Base-by-base conservation (phyloP, 2,329 filamentous ascomycete species). In the Ophiostoma tasmaniense region DNA sequence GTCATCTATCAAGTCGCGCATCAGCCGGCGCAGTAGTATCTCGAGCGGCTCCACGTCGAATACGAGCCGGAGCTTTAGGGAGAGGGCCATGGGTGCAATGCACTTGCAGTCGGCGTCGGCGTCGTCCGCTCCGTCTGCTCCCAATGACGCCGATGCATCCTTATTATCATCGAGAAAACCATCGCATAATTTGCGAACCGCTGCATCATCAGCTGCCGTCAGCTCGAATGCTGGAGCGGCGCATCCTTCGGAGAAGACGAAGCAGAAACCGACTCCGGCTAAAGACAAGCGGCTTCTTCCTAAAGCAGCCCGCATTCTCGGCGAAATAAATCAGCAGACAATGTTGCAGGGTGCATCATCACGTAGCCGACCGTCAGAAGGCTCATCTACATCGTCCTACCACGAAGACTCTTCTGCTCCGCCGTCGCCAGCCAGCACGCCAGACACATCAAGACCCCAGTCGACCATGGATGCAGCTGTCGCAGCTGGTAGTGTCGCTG, bases 371-470 rank as follows among this genome's bases (percentile, higher is more conserved):
- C 61, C 61, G 33, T 45, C 13, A 11, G 71, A 72, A 39, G 72
- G 71, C 8, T 82, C 81, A 0, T 81, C 80, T 1, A 79, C 79
- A 1, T 81, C 81, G 0, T 80, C 77, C 6, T 79, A 76, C 35
- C 79, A 79, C 67, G 80, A 81, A 45, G 75, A 75, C 11, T 78
- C 77, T 1, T 77, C 77, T 1, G 61, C 64, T 2, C 77, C 77
- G 4, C 76, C 78, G 1, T 79, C 79, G 0, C 76, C 77, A 14
- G 74, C 75, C 0, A 79, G 78, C 4, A 82, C 80, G 0, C 79
- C 80, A 3, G 78, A 80, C 66, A 81, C 78, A 7, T 81, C 80
- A 5, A 75, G 79, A n/a, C 80, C 80, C 2, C 80, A 81, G 67
- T 81, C 79, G 5, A 74, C 76, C 11, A 79, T 78, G 70, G 80